These are phyloP conservation scores for Gaeumannomyces sp. DNA, from an alignment of 2,329 filamentous ascomycete genomes.

Conservation along the genomic window DNA sequence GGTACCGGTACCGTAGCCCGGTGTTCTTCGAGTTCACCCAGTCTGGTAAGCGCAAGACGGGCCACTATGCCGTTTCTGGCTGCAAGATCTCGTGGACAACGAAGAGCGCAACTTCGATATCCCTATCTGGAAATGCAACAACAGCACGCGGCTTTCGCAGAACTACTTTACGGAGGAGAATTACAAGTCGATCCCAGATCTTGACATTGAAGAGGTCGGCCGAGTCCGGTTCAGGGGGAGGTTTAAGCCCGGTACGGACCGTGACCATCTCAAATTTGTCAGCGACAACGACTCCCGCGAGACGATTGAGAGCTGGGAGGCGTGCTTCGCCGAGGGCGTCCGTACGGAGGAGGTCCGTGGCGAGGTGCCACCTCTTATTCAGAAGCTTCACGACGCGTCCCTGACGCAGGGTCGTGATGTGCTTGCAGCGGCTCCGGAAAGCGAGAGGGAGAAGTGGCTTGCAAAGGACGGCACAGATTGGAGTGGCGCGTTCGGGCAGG, in stretches of 20 bases:
- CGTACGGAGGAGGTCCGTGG: conserved; percentile 62
- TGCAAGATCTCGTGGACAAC: conserved; percentile 77
- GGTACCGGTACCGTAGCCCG: conserved; percentile 83
- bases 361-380: conserved; percentile 66
- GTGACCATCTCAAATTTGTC: conserved; percentile 77
- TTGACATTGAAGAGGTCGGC: conserved; percentile 74
- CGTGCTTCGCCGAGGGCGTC: conserved; percentile 82
- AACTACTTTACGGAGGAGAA: conserved; percentile 88
- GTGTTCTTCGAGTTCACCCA: conserved; percentile 82
- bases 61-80: conserved; percentile 80
- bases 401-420: conserved; percentile 75
- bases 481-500: conserved; percentile 77
- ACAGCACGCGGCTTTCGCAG: conserved; percentile 70
- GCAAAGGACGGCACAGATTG: conserved; percentile 76
- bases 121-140: conserved; percentile 84
- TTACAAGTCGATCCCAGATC: conserved; percentile 60
- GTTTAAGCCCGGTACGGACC: conserved; percentile 87
- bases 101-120: conserved; percentile 72
- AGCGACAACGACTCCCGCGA: conserved; percentile 84
- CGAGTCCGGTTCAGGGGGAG: conserved; percentile 71
- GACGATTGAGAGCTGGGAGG: conserved; percentile 92
- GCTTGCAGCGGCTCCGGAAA: conserved; percentile 63
- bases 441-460: conserved; percentile 73
- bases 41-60: conserved; percentile 60
- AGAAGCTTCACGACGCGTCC: conserved; percentile 74